phyloP scores from a whole-genome alignment of 768 basidiomycete genomes.

The Russula foetens region DNA sequence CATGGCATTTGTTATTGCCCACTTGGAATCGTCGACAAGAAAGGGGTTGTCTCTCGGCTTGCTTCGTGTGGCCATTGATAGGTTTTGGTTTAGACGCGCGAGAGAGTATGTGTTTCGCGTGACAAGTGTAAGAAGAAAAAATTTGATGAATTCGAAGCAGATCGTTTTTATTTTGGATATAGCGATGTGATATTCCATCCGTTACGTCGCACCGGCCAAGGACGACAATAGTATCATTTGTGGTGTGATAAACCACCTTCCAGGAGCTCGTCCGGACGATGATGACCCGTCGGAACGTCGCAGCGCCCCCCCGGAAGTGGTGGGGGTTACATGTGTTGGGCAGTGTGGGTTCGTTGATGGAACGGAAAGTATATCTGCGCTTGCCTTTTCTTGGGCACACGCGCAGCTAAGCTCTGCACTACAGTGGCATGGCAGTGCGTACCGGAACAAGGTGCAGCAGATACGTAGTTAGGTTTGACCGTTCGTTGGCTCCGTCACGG shows the following conservation, averaged over 20 bases:
- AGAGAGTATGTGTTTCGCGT: neutral
- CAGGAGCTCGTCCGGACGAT: neutral
- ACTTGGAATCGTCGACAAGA: neutral
- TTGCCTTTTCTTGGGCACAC: too few species aligned
- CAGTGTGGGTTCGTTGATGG: too few species aligned
- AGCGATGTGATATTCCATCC: neutral
- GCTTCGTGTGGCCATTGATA: conserved; percentile 1
- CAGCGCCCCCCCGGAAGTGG: too few species aligned
- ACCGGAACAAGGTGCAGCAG: too few species aligned
- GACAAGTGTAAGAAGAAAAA: neutral
- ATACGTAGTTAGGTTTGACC: neutral
- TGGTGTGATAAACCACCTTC: neutral
- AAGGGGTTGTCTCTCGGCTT: neutral
- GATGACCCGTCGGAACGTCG: neutral
- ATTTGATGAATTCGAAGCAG: too few species aligned
- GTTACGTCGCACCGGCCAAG: neutral
- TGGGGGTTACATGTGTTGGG: too few species aligned
- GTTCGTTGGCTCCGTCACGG: too few species aligned
- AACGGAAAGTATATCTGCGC: too few species aligned
- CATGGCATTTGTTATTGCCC: neutral
- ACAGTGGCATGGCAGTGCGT: too few species aligned
- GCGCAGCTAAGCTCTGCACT: too few species aligned
- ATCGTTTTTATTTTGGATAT: too few species aligned
- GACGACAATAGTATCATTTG: neutral
- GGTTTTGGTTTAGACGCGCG: neutral